Conservation (phyloP, 2,329 filamentous ascomycete species). For the Colletotrichum sp. region DNA sequence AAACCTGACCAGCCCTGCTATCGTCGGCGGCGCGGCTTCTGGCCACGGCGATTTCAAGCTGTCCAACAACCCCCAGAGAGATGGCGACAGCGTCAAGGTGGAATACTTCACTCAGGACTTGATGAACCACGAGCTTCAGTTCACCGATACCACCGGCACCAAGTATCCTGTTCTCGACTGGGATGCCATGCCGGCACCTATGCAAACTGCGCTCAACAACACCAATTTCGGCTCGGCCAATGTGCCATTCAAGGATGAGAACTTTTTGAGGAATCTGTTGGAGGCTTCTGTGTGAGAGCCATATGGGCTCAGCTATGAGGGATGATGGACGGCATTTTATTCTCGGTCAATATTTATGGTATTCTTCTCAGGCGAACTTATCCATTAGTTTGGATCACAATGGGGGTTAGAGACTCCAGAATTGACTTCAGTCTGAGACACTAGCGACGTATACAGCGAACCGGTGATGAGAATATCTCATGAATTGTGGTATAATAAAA, state of each 20-base stretch:
- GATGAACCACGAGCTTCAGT: conserved; percentile 40
- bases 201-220: conserved; percentile 37
- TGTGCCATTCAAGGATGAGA: conserved; percentile 42
- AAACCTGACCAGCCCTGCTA: conserved; percentile 27
- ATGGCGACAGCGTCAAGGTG: conserved; percentile 29
- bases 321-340: not conserved
- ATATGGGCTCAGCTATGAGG: accelerated
- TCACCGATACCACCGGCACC: conserved; percentile 39
- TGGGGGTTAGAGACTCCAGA: not conserved
- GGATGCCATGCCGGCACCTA: conserved; percentile 42
- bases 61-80: conserved; percentile 7
- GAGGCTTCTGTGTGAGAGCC: not conserved
- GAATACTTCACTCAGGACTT: conserved; percentile 36
- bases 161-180: conserved; percentile 47
- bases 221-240: conserved; percentile 46
- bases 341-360: not conserved
- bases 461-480: accelerated
- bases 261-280: conserved; percentile 23
- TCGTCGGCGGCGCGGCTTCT: conserved; percentile 42
- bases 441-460: not conserved
- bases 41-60: conserved; percentile 37
- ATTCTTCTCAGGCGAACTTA: not conserved
- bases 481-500: accelerated
- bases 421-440: not conserved
- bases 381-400: not conserved